A percentile compares a stretch with the other conserved stretches of the same genome.
These are phyloP conservation scores for Mortierella sp. DNA, from an alignment of 371 early-diverging fungal species.

Conservation along the genomic window DNA sequence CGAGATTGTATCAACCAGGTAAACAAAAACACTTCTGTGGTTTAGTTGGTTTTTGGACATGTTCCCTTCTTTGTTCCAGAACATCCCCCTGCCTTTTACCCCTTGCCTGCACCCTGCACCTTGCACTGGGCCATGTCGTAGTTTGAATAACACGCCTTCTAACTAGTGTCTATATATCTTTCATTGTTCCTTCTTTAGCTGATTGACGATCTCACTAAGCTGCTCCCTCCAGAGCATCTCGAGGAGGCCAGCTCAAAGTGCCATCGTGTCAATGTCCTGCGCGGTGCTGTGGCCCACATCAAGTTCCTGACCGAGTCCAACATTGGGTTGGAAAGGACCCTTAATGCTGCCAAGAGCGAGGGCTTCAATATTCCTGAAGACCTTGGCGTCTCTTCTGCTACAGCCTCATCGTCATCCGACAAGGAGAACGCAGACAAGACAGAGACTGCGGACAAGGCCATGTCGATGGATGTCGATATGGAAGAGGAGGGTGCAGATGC, in stretches of 20 bases:
- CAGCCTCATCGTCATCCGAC: neutral
- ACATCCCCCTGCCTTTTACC: neutral
- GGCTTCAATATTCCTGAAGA: slow-evolving; percentile 10
- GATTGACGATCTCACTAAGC: slow-evolving; percentile 50
- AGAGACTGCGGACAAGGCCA: neutral
- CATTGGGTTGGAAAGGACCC: slow-evolving; percentile 8
- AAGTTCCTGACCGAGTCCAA: slow-evolving; percentile 42
- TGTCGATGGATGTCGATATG: slow-evolving; percentile 37
- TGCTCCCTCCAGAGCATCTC: slow-evolving; percentile 53
- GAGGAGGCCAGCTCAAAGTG: slow-evolving; percentile 56
- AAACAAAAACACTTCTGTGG: neutral
- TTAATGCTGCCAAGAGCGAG: slow-evolving; percentile 21
- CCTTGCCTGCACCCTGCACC: neutral
- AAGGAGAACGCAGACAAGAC: neutral
- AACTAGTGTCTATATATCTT: neutral
- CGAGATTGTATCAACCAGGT: slow-evolving; percentile 80
- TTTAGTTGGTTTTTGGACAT: neutral
- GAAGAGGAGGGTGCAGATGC: slow-evolving; percentile 3
- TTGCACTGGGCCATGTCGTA: slow-evolving; percentile 2
- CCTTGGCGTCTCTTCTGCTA: neutral
- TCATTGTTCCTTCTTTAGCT: slow-evolving; percentile 13
- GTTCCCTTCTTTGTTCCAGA: slow-evolving; percentile 2
- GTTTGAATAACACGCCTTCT: neutral
- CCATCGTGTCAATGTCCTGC: slow-evolving; percentile 57
- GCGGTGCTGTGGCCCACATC: slow-evolving; percentile 57